Conservation (phyloP, 75 land plant species). For the Cupressus sempervirens region DNA sequence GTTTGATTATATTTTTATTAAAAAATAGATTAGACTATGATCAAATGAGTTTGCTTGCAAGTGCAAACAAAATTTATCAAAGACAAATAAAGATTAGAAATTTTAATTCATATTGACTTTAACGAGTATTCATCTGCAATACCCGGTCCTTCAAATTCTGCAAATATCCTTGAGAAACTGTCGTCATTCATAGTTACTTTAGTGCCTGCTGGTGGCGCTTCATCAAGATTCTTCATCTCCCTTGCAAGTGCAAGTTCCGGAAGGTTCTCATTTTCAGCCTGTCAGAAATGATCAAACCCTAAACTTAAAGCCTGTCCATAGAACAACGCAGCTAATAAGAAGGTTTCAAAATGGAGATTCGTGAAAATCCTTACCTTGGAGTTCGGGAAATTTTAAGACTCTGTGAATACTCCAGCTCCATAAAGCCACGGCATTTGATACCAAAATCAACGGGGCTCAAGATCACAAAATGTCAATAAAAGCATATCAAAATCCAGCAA, state of each 20-base stretch:
- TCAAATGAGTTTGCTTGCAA: background rate
- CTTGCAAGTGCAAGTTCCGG: constrained; percentile 94
- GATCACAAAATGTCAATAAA: too few species aligned
- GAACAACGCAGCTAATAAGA: too few species aligned
- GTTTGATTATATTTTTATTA: background rate
- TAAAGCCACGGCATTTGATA: background rate
- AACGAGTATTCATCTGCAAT: background rate
- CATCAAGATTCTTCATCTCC: constrained; percentile 93
- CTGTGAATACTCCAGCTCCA: background rate
- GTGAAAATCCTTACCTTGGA: too few species aligned
- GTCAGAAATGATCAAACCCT: background rate
- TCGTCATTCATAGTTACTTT: constrained; percentile 87
- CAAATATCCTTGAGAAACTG: constrained; percentile 87
- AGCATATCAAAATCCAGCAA: background rate
- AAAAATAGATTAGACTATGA: background rate
- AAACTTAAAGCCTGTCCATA: too few species aligned
- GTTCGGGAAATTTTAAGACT: background rate
- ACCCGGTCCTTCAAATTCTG: constrained; percentile 99
- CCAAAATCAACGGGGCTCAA: background rate
- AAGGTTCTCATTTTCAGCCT: constrained; percentile 98
- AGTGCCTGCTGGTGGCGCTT: constrained; percentile 95
- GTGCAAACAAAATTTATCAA: background rate
- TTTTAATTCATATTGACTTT: too few species aligned
- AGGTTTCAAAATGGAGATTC: too few species aligned
- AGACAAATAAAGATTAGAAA: background rate